Base-by-base conservation (phyloP, 1,284 basidiomycete species). In the Exobasidium cylindrosporum region DNA sequence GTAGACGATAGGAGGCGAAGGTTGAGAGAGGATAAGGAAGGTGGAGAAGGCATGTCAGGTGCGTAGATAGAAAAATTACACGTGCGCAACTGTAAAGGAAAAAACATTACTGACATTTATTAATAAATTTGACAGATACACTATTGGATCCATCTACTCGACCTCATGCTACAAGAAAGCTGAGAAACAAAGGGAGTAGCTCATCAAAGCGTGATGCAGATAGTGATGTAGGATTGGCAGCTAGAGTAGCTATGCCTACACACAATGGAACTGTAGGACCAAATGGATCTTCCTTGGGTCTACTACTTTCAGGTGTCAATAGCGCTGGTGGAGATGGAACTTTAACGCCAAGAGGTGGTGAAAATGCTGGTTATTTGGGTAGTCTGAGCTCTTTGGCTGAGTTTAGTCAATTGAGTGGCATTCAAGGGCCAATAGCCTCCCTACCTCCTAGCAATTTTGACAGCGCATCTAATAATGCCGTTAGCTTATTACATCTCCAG, bases 151-250 rank as follows among this genome's bases (percentile, higher is more conserved):
- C 65, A 13, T 62, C 70, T 35, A 69, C 73, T 47, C 65, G 77
- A 53, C 68, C 72, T n/a, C 76, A 77, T 50, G 69, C 77, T 0
- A 79, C 76, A 26, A 70, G 77, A n/a, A 77, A 78, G 62, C 63
- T 79, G 57, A 73, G 77, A 14, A 75, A 77, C 70, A 79, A 79
- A 61, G 67, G 64, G 23, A 43, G 43, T 28, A 49, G 40, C 30
- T 23, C 55, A 46, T 50, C 60, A 4, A 28, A 49, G 5, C 58
- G 58, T 44, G 54, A 35, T 30, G 50, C 21, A 28, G 58, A 31
- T 26, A 50, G 49, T 32, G 47, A 45, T 57, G 40, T 23, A 54
- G 44, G 50, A 13, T 54, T 26, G 46, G 26, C 23, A 11, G 58
- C 40, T 3, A 17, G 28, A 10, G 14, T n/a, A 13, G 17, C 49